Evolutionary conservation across 345 rosid species (phyloP), one percentile per base, ranked within the genome.

Genomic region (Syzygium oleosum): DNA sequence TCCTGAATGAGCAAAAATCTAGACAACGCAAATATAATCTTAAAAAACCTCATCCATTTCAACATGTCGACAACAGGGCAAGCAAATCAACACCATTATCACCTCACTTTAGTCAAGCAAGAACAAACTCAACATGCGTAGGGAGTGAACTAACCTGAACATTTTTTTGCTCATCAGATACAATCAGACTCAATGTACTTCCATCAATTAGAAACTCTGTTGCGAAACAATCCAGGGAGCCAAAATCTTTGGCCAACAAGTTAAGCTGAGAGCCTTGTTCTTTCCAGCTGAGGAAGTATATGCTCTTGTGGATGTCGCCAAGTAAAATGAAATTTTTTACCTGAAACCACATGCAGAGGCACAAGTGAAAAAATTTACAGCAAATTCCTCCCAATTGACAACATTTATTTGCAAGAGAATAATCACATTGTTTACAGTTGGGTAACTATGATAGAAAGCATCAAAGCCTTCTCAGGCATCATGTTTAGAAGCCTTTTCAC

Each of bases 121-220:
- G 68, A 31, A 38, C 63, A 73, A 73, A 73, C 25, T 73, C 83
- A 51, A 68, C 6, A 88, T 38, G 51, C 21, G 68, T 52, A 29
- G 68, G 54, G 31, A 86, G 59, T 86, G 19, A 56, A 46, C 92
- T 90, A 87, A 96, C 99, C 98, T 97, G 99, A 52, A 97, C 88
- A 89, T 98, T 98, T 93, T 96, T 98, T 90, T 98, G 99, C 87
- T 95, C 96, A 90, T 98, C 99, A 1, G 99, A 93, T 91, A 98
- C 99, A 89, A 95, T 93, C 65, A 98, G 98, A 91, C 98, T 96
- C 87, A 96, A 93, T 3, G 98, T 95, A 91, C 95, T 98, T 91
- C 99, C 99, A 91, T 98, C 99, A 90, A 98, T 98, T 92, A 98
- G 91, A 93, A 98, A 98, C 92, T 96, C 99, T 5, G 99, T 95